Percentiles rank a stretch among this genome's conserved stretches.
Conservation (phyloP, 371 early-diverging fungal genomes). For the Umbelopsis sp. region DNA sequence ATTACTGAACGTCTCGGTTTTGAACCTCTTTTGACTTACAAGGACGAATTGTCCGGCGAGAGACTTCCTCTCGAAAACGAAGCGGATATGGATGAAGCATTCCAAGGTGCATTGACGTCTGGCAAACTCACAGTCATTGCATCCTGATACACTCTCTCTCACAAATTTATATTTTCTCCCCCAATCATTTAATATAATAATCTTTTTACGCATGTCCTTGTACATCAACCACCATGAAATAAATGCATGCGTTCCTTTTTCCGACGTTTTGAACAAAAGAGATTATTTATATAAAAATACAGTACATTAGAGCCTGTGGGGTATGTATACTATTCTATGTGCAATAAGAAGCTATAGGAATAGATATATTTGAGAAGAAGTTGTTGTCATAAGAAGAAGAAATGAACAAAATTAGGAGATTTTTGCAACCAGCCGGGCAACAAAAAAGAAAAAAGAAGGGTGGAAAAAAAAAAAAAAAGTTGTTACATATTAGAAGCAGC, state of each 20-base stretch:
- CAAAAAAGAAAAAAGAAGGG: background rate
- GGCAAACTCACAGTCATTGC: conserved; percentile 56
- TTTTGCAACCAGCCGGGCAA: conserved; percentile 13
- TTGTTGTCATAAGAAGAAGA: conserved; percentile 1
- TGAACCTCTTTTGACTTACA: conserved; percentile 35
- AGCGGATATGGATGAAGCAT: conserved; percentile 40
- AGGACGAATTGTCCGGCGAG: conserved; percentile 32
- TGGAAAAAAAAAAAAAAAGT: background rate
- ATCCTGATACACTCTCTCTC: background rate
- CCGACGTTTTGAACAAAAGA: no score
- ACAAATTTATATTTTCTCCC: background rate
- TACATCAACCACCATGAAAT: background rate
- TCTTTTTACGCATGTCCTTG: conserved; percentile 12
- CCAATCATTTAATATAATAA: conserved; percentile 16
- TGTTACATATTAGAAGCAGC: conserved; percentile 35
- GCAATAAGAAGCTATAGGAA: conserved; percentile 2
- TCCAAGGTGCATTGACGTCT: conserved; percentile 38
- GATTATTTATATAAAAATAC: no score
- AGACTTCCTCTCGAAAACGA: conserved; percentile 31
- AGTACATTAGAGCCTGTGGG: conserved; percentile 7
- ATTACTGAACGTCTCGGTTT: conserved; percentile 63
- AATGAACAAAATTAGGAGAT: background rate
- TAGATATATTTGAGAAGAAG: background rate
- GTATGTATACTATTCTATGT: conserved; percentile 11
- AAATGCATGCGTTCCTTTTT: no score